Conservation (phyloP, 2,329 filamentous ascomycete genomes). For the Trichophyton simii region DNA sequence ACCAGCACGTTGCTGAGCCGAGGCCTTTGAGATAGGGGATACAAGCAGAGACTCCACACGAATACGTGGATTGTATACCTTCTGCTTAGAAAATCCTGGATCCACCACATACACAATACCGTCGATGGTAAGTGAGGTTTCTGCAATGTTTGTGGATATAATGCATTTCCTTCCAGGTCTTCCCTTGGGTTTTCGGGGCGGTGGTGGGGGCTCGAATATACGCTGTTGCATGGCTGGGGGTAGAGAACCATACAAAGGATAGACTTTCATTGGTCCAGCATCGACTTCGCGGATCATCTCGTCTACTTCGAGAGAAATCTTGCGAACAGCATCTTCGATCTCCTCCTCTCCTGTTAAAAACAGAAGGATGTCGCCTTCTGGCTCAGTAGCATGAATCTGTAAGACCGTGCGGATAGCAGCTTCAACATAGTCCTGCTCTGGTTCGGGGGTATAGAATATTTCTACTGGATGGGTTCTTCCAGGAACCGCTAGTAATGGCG, state of each 20-base stretch:
- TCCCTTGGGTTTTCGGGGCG: conserved; percentile 58
- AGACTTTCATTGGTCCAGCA: conserved; percentile 77
- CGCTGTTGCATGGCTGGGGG: conserved; percentile 86
- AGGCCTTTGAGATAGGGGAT: conserved; percentile 94
- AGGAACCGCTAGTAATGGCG: conserved; percentile 83
- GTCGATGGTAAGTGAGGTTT: conserved; percentile 94
- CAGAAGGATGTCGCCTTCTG: conserved; percentile 81
- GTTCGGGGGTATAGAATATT: conserved; percentile 95
- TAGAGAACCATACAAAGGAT: conserved; percentile 86
- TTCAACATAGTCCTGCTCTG: conserved; percentile 93
- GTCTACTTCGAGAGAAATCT: conserved; percentile 80
- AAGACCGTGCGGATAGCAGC: conserved; percentile 87
- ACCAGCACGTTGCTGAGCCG: conserved; percentile 92
- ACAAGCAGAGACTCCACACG: conserved; percentile 95
- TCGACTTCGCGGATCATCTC: conserved; percentile 86
- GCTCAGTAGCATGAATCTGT: conserved; percentile 88
- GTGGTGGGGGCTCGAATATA: conserved; percentile 84
- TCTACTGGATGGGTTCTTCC: conserved; percentile 93
- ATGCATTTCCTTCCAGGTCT: conserved; percentile 87
- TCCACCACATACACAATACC: conserved; percentile 99
- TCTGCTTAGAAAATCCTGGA: conserved; percentile 97
- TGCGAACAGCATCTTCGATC: conserved; percentile 89
- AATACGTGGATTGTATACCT: conserved; percentile 95
- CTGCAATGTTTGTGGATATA: conserved; percentile 92
- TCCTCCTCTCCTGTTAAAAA: conserved; percentile 98